phyloP scores from a whole-genome alignment of 2,329 filamentous ascomycete species.

The Colletotrichum magnum region DNA sequence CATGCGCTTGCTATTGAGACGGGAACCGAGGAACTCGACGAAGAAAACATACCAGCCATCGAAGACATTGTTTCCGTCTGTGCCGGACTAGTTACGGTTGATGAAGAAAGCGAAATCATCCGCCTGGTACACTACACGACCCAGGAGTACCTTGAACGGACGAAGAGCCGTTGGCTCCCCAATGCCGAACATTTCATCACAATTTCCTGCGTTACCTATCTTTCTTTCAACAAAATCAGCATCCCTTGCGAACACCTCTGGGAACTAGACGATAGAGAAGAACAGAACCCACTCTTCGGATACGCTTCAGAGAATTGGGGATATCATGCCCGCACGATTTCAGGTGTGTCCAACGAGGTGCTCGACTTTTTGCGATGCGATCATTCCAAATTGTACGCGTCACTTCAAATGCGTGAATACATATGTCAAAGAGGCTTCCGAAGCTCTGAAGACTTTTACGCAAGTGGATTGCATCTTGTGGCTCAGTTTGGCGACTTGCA shows the following conservation, averaged over 20 bases:
- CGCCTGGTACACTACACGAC: conserved; percentile 62
- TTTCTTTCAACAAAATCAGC: conserved; percentile 46
- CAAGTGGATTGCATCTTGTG: too few species aligned
- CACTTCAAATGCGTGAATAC: too few species aligned
- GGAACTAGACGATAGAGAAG: neutral
- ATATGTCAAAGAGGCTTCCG: too few species aligned
- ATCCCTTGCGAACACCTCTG: fast-evolving
- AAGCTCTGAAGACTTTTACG: too few species aligned
- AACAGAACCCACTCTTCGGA: neutral
- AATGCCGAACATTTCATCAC: conserved; percentile 47
- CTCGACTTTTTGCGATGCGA: too few species aligned
- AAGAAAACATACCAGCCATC: conserved; percentile 51
- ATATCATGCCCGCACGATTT: too few species aligned
- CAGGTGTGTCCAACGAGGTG: too few species aligned
- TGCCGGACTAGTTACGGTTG: conserved; percentile 57
- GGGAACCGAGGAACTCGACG: conserved; percentile 47
- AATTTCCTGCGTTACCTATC: conserved; percentile 52
- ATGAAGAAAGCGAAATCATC: conserved; percentile 54
- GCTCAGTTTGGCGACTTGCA: too few species aligned
- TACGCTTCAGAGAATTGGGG: neutral
- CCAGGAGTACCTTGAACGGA: conserved; percentile 59
- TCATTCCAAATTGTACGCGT: too few species aligned
- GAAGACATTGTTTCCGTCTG: conserved; percentile 55
- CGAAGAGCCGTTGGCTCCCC: conserved; percentile 48
- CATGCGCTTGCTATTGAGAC: conserved; percentile 58